phyloP scores from a whole-genome alignment of 2,329 filamentous ascomycete species.

The Diaporthe sp. region DNA sequence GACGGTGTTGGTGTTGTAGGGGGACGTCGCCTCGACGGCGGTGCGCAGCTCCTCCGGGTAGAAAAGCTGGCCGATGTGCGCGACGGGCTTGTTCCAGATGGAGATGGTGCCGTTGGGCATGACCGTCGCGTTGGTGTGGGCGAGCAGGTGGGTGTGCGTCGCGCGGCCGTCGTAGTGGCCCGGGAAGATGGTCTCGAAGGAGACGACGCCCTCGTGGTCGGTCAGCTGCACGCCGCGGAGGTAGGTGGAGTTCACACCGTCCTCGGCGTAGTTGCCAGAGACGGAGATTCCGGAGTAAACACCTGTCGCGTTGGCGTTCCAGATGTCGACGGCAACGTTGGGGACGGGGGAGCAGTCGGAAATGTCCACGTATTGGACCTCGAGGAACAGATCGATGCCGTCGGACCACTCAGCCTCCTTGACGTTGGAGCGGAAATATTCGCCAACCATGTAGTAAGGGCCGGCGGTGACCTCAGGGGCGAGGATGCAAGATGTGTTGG shows the following conservation, averaged over 20 bases:
- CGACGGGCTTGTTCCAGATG: conserved; percentile 43
- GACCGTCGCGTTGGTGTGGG: conserved; percentile 46
- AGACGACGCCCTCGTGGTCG: conserved; percentile 37
- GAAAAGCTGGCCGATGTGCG: conserved; percentile 51
- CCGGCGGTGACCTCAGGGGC: conserved; percentile 52
- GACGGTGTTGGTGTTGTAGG: conserved; percentile 48
- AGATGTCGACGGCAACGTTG: conserved; percentile 57
- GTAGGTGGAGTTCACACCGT: conserved; percentile 36
- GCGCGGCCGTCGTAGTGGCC: conserved; percentile 38
- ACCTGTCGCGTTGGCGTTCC: conserved; percentile 57
- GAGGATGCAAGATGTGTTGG: conserved; percentile 51
- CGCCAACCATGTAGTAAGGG: conserved; percentile 55
- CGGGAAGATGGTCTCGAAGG: conserved; percentile 39
- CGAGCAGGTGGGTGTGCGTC: conserved; percentile 41
- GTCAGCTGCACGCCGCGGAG: conserved; percentile 39
- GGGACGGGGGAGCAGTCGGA: conserved; percentile 60
- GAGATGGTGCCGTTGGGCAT: conserved; percentile 48
- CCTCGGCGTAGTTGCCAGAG: conserved; percentile 44
- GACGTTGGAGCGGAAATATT: conserved; percentile 59
- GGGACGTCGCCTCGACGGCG: conserved; percentile 47
- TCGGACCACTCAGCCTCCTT: conserved; percentile 53
- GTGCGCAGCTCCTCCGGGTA: conserved; percentile 47
- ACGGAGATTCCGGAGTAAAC: conserved; percentile 52
- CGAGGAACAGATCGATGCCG: conserved; percentile 56
- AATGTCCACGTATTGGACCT: conserved; percentile 49